Base-by-base conservation (phyloP, 768 basidiomycete species). In the Agaricus subrufescens region DNA sequence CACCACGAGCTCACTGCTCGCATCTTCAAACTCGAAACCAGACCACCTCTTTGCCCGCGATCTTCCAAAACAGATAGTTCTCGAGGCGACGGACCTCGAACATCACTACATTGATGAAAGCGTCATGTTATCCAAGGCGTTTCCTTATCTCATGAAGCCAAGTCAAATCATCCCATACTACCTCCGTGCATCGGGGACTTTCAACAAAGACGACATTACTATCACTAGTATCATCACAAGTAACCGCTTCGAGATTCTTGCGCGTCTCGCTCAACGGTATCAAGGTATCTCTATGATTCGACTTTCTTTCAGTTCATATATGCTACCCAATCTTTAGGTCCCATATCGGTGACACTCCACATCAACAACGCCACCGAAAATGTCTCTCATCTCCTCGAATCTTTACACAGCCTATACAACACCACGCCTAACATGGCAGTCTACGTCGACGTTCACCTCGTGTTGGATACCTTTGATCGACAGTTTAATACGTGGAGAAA, bases 401-500 rank as follows among this genome's bases (percentile, higher is more conserved):
- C 82, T 11, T 75, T 94, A 27, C 83, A 86, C 62, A 73, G 72
- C 5, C 73, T 94, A 43, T 88, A 93, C 71, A 74, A 75, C 4
- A 82, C 86, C 7, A 84, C 84, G 3, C 81, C 81, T 1, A 75
- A 71, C 53, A 87, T 94, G 80, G 71, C 80, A 45, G 72, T 69
- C 27, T 84, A 80, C 62, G 89, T 94, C 49, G 93, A 94, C 66
- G 83, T 94, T 11, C 93, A 95, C 65, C 83, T 95, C 50, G 86
- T 94, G 30, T 75, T 94, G 60, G 90, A 92, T 62, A 78, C 82
- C 3, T 89, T 87, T 60, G 86, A 87, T 58, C 82, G 91, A 4
- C 89, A 93, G 66, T 87, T 95, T 76, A 95, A 95, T 69, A 84
- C 89, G 25, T 94, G 91, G 89, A 80, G 93, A 34, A 94, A 94